A percentile compares a stretch with the other conserved stretches of the same genome.
Conservation (phyloP, 257 asterid species). For the Lavandula angustifolia region DNA sequence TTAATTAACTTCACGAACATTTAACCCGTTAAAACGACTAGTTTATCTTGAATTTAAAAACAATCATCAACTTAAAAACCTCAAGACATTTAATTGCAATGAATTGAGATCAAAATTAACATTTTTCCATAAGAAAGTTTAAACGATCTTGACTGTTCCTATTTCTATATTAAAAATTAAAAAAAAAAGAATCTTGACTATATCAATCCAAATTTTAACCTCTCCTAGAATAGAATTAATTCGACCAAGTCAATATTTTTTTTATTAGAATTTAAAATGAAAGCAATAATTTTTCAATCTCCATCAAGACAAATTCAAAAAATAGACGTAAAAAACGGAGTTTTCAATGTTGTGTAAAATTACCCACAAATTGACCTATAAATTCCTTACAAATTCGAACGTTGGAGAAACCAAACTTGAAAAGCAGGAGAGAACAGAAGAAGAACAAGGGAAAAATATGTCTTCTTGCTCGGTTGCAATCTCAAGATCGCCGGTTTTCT, state of each 20-base stretch:
- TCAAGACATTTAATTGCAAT: no score
- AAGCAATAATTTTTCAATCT: neutral
- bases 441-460: conserved; percentile 19
- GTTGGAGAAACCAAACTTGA: conserved; percentile 34
- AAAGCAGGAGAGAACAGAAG: neutral
- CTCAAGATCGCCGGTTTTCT: conserved; percentile 65
- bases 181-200: conserved; percentile 23
- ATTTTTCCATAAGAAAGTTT: neutral
- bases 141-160: neutral
- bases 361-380: neutral
- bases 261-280: neutral
- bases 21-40: no score
- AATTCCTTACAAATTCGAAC: conserved; percentile 42
- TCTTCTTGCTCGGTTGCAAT: conserved; percentile 56
- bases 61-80: no score
- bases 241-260: conserved; percentile 32
- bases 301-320: neutral
- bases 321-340: conserved; percentile 14
- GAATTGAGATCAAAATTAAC: no score
- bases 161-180: neutral
- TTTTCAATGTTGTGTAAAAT: conserved; percentile 9
- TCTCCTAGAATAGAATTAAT: neutral
- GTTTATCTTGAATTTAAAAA: no score
- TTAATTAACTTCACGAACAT: no score
- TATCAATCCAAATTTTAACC: conserved; percentile 23